A percentile compares a stretch with the other conserved stretches of the same genome.
Conservation (phyloP, 108 stramenopile genomes). For the Pseudonitzschia pungens region DNA sequence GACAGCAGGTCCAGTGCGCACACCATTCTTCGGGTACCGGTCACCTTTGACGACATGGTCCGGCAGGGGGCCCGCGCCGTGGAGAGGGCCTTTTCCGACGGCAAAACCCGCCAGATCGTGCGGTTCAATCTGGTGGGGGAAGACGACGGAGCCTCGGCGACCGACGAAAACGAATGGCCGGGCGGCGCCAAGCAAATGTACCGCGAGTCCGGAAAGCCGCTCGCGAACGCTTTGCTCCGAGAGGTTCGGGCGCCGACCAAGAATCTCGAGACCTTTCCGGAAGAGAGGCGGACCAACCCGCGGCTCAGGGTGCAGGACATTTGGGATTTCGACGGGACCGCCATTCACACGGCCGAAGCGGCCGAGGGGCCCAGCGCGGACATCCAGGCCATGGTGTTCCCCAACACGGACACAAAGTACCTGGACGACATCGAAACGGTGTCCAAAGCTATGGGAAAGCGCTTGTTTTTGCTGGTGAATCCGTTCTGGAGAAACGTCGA, state of each 20-base stretch:
- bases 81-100: constrained; percentile 74
- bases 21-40: constrained; percentile 47
- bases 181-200: constrained; percentile 89
- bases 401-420: constrained; percentile 83
- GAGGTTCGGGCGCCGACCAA: constrained; percentile 48
- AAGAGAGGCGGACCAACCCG: constrained; percentile 32
- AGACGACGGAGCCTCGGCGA: constrained; percentile 42
- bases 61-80: constrained; percentile 69
- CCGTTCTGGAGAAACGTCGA: constrained; percentile 85
- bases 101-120: constrained; percentile 68
- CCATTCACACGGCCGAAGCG: constrained; percentile 59
- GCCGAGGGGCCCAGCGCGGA: constrained; percentile 48
- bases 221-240: constrained; percentile 59
- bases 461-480: constrained; percentile 74
- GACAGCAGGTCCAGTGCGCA: neutral
- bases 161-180: constrained; percentile 71
- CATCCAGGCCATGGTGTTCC: constrained; percentile 75
- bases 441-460: constrained; percentile 46
- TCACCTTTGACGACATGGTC: constrained; percentile 54
- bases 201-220: constrained; percentile 67
- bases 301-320: constrained; percentile 65
- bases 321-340: constrained; percentile 89
- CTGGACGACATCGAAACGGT: constrained; percentile 69
- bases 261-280: constrained; percentile 18
- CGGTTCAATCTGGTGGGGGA: constrained; percentile 68